Evolutionary conservation across 208 protist genomes (phyloP).

Genomic region (Trypanosoma avium): DNA sequence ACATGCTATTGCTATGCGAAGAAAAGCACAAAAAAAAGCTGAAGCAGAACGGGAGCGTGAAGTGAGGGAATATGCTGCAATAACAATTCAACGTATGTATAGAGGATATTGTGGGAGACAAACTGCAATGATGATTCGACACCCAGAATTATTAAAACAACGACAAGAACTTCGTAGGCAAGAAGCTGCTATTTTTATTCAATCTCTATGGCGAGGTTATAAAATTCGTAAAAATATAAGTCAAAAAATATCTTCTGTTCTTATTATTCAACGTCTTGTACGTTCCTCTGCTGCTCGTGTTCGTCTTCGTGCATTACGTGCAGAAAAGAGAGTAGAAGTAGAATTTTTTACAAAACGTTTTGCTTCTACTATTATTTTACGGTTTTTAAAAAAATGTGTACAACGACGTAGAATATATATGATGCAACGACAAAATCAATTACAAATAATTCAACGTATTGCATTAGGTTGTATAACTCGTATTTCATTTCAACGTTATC

Average conservation of each 20-base stretch:
- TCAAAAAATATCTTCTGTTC: constrained; percentile 19
- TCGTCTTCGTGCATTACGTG: constrained; percentile 14
- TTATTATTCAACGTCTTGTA: constrained; percentile 43
- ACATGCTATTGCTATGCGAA: constrained; percentile 45
- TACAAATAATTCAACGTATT: constrained; percentile 28
- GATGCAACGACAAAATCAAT: constrained; percentile 9
- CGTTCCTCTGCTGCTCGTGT: constrained; percentile 28
- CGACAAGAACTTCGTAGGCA: constrained; percentile 6
- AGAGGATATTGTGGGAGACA: constrained; percentile 32
- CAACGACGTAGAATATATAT: constrained; percentile 8
- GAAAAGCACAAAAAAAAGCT: constrained; percentile 36
- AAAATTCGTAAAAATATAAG: constrained; percentile 21
- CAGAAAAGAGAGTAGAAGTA: background rate
- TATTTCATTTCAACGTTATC: background rate
- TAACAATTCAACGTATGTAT: constrained; percentile 37
- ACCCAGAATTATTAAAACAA: constrained; percentile 37
- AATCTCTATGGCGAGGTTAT: constrained; percentile 34
- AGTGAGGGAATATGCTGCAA: constrained; percentile 34
- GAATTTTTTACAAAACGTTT: constrained; percentile 9
- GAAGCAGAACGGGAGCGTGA: constrained; percentile 25
- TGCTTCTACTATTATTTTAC: constrained; percentile 20
- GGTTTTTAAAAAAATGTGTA: constrained; percentile 24
- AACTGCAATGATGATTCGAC: constrained; percentile 29
- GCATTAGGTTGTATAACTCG: constrained; percentile 22
- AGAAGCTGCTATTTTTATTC: constrained; percentile 34